Evolutionary conservation across 139 green algal species (phyloP), one percentile per base, ranked within the genome.

Genomic region (Eudorina sp.): DNA sequence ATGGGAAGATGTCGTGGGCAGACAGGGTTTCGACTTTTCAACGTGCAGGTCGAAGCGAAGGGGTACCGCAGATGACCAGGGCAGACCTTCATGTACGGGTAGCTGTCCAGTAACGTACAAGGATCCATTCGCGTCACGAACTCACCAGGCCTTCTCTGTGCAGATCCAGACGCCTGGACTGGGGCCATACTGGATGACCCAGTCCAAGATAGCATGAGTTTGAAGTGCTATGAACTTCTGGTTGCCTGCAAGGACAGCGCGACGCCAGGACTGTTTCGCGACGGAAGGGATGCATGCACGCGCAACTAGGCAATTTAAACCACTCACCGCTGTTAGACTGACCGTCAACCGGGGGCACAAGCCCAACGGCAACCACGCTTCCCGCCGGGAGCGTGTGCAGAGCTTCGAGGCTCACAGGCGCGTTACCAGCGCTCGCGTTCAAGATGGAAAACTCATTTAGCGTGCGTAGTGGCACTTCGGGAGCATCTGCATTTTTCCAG

Each of bases 111-210:
- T n/a, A n/a, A n/a, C n/a, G n/a, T n/a, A n/a, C n/a, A n/a, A n/a
- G n/a, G n/a, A n/a, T n/a, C n/a, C n/a, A n/a, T n/a, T n/a, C n/a
- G n/a, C n/a, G n/a, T n/a, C n/a, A n/a, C 1, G 9, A 40, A 60
- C 82, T 40, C 27, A 88, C 83, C 83, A 88, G 1, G 83, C 68
- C 25, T 81, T 80, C 36, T 80, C 83, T 11, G 83, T 88, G 68
- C 68, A 73, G 4, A 88, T 58, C 68, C 68, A 88, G 0, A 88
- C 83, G 7, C 48, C 68, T 0, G 83, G 68, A 21, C 7, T 72
- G 34, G n/a, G 21, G 27, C 83, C 83, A 72, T 88, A 88, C 36
- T 81, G 36, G 11, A 88, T 88, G 4, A 72, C 51, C 83, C 83
- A 88, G 48, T 88, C 43, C 18, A 66, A 16, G 4, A 88, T 45